phyloP scores from a whole-genome alignment of 495 filamentous ascomycete species.

The Aspergillus affinis region DNA sequence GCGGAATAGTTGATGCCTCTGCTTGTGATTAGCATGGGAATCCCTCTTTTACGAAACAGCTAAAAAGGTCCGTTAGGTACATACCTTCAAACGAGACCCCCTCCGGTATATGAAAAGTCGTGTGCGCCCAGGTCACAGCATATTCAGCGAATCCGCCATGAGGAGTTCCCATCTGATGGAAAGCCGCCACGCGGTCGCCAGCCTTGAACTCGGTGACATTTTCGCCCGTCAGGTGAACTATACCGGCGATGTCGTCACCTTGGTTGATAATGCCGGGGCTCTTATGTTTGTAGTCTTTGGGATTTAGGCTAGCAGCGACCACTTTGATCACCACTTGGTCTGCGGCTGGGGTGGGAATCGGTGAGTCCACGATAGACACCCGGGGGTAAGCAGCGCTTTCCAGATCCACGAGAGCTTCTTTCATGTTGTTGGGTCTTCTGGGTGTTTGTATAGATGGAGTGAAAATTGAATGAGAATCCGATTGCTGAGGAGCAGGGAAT shows the following conservation, averaged over 20 bases:
- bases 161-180: slow-evolving; percentile 59
- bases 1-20: slow-evolving; percentile 69
- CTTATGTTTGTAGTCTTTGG: slow-evolving; percentile 72
- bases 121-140: slow-evolving; percentile 60
- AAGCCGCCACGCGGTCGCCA: slow-evolving; percentile 70
- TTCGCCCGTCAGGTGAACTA: slow-evolving; percentile 60
- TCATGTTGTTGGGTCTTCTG: neutral
- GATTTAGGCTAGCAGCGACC: slow-evolving; percentile 67
- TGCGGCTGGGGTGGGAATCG: slow-evolving; percentile 59
- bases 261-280: slow-evolving; percentile 41
- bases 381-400: neutral
- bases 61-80: neutral
- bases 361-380: neutral
- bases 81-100: slow-evolving; percentile 66
- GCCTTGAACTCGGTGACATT: slow-evolving; percentile 61
- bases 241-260: slow-evolving; percentile 74
- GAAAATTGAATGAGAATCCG: too few species aligned
- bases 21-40: neutral
- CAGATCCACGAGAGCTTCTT: slow-evolving; percentile 1
- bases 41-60: too few species aligned
- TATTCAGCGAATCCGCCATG: slow-evolving; percentile 71
- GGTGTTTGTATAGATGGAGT: neutral
- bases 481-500: too few species aligned
- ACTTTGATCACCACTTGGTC: slow-evolving; percentile 72
- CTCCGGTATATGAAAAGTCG: slow-evolving; percentile 68